Conservation (phyloP, 345 rosid species). For the Syzygium aqueum region DNA sequence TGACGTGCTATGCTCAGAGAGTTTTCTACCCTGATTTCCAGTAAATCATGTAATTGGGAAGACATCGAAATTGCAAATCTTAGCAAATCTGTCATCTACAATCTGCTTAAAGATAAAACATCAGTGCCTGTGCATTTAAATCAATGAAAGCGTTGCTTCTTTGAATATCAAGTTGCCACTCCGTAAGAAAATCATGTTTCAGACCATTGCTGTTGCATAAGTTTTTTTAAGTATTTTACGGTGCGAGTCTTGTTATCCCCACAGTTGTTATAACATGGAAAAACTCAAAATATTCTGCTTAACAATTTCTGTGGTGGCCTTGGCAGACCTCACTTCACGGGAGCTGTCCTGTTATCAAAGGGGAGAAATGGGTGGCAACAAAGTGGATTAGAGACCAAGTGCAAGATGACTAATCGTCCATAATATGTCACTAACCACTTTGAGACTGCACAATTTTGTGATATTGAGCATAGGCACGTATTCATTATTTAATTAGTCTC, state of each 20-base stretch:
- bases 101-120: not conserved
- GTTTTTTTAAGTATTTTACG: not conserved
- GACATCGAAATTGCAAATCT: not conserved
- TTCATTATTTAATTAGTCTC: not conserved
- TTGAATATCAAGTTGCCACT: not conserved
- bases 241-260: not conserved
- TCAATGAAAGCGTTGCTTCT: not conserved
- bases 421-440: not conserved
- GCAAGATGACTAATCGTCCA: conserved; percentile 9
- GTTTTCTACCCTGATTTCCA: not conserved
- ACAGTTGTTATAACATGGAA: not conserved
- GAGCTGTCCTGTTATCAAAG: conserved; percentile 66
- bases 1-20: not conserved
- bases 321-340: conserved; percentile 83
- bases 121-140: not conserved
- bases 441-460: not conserved
- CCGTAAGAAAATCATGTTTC: not conserved
- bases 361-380: conserved; percentile 94
- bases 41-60: not conserved
- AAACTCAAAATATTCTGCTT: not conserved
- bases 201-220: not conserved
- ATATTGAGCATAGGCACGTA: not conserved
- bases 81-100: not conserved
- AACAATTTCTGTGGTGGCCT: not conserved
- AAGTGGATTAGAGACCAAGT: conserved; percentile 83